Evolutionary conservation across 164 flowering plant species (phyloP).

Genomic region (Stephania japonica): DNA sequence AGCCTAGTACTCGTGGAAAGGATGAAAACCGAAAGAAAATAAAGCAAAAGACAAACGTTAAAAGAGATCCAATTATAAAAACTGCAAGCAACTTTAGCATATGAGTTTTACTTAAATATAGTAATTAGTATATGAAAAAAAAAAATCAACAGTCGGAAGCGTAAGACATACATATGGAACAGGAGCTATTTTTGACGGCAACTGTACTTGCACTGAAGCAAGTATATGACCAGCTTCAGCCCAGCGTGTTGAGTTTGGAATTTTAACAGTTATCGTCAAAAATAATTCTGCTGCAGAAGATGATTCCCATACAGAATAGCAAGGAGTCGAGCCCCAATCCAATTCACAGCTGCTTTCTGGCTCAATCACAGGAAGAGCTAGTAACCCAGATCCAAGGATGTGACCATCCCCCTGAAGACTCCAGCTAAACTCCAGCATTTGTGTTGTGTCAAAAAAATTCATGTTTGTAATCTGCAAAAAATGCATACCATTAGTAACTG

Average conservation of each 20-base stretch:
- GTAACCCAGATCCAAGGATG: conserved; percentile 59
- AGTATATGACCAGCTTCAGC: conserved; percentile 74
- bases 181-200: conserved; percentile 46
- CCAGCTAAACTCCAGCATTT: conserved; percentile 68
- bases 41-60: too few species aligned
- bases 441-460: conserved; percentile 58
- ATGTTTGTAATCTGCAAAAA: conserved; percentile 57
- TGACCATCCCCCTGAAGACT: conserved; percentile 62
- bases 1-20: too few species aligned
- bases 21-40: too few species aligned
- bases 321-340: conserved; percentile 61
- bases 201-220: conserved; percentile 59
- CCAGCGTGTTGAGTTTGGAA: conserved; percentile 63
- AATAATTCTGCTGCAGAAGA: conserved; percentile 52
- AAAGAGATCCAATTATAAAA: too few species aligned
- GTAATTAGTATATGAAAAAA: not conserved
- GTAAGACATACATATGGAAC: conserved; percentile 42
- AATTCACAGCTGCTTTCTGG: conserved; percentile 60
- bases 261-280: conserved; percentile 57
- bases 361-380: conserved; percentile 51
- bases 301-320: conserved; percentile 55
- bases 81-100: too few species aligned
- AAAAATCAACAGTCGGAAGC: not conserved
- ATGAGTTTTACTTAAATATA: too few species aligned
- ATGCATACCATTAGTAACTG: conserved; percentile 2